These are phyloP conservation scores for Pichia sp. DNA, from an alignment of 1,139 yeast genomes.

Conservation along the genomic window DNA sequence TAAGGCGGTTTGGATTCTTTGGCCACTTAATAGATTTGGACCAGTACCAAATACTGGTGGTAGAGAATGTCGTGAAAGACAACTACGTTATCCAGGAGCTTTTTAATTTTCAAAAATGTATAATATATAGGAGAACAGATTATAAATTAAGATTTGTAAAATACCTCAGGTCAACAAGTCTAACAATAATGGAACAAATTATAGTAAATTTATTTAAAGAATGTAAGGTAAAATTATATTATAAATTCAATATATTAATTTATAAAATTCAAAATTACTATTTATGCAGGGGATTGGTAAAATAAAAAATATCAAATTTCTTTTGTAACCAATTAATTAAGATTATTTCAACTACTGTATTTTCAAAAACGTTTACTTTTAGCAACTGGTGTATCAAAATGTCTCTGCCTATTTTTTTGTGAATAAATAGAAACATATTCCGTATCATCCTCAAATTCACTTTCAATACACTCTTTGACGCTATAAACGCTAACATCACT, in stretches of 20 bases:
- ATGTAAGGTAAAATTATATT: too few relatives aligned
- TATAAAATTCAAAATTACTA: too few relatives aligned
- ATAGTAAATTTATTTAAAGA: too few relatives aligned
- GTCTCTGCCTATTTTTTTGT: constrained; percentile 17
- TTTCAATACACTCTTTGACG: constrained; percentile 7
- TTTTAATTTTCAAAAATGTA: neutral
- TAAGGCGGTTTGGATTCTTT: constrained; percentile 55
- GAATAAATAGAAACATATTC: constrained; percentile 14
- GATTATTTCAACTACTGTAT: too few relatives aligned
- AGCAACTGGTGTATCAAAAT: constrained; percentile 25
- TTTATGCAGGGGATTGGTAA: too few relatives aligned
- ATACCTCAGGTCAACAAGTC: too few relatives aligned
- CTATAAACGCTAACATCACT: constrained; percentile 7
- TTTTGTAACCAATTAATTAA: too few relatives aligned
- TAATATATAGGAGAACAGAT: neutral
- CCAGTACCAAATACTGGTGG: constrained; percentile 35
- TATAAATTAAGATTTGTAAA: too few relatives aligned
- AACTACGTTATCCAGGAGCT: constrained; percentile 43
- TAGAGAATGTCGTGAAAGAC: constrained; percentile 29
- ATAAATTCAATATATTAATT: too few relatives aligned
- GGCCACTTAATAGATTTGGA: constrained; percentile 49
- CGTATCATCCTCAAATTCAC: neutral
- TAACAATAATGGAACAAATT: too few relatives aligned
- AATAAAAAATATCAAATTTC: too few relatives aligned
- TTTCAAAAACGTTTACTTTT: constrained; percentile 10